Evolutionary conservation across 163 green algal genomes (phyloP).

Genomic region (Chlamydomonas reinhardtii): DNA sequence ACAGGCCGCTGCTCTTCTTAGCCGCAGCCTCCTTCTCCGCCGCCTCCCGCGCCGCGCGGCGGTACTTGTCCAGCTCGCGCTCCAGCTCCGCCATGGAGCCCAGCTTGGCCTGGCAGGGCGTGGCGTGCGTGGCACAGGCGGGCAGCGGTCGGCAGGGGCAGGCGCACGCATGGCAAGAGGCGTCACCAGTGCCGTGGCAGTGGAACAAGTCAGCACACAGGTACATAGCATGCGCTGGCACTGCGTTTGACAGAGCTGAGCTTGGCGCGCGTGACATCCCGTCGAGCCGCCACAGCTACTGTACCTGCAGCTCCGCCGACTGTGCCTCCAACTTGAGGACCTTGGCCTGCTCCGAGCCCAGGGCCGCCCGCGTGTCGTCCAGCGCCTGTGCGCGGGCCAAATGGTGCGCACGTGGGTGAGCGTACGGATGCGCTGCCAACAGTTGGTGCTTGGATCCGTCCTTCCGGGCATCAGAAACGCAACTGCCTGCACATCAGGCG

Average conservation of each 20-base stretch:
- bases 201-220: too few species aligned
- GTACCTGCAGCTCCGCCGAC: slow-evolving; percentile 73
- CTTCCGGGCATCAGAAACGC: too few species aligned
- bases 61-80: slow-evolving; percentile 75
- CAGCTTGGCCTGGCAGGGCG: slow-evolving; percentile 41
- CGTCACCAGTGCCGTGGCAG: too few species aligned
- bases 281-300: too few species aligned
- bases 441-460: too few species aligned
- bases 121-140: too few species aligned
- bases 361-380: slow-evolving; percentile 59
- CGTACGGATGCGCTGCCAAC: neutral
- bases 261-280: too few species aligned
- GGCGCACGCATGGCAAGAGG: neutral
- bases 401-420: neutral
- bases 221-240: too few species aligned
- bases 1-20: slow-evolving; percentile 34
- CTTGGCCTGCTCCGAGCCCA: slow-evolving; percentile 70
- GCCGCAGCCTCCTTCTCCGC: slow-evolving; percentile 19
- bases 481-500: too few species aligned
- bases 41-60: slow-evolving; percentile 38
- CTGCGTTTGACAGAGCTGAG: too few species aligned
- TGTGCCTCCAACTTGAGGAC: slow-evolving; percentile 81
- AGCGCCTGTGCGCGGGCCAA: slow-evolving; percentile 48
- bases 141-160: neutral
- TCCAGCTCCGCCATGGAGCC: slow-evolving; percentile 72